phyloP scores from a whole-genome alignment of 2,329 filamentous ascomycete species.

The Arthrobotrys pseudoclavata region DNA sequence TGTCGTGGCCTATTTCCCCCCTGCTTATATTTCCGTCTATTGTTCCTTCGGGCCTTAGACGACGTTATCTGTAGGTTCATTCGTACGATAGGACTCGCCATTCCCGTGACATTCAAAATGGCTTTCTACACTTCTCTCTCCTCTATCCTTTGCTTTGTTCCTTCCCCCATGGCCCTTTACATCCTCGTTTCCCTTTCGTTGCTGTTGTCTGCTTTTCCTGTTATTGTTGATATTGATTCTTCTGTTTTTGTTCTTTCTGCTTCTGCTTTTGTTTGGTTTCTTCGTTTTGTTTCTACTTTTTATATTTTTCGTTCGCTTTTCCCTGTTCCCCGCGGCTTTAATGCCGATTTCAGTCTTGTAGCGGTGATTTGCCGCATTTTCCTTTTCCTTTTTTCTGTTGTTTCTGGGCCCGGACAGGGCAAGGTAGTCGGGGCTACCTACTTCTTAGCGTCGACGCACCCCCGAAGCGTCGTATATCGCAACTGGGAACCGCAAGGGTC shows the following conservation, averaged over 20 bases:
- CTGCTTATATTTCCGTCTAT: background rate
- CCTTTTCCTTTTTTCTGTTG: background rate
- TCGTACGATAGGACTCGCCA: background rate
- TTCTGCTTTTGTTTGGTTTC: constrained; percentile 2
- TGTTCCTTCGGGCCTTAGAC: background rate
- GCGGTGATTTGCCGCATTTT: constrained; percentile 17
- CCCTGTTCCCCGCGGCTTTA: constrained; percentile 16
- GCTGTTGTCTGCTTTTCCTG: constrained; percentile 9
- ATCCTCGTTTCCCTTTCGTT: background rate
- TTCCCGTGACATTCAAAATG: constrained; percentile 20
- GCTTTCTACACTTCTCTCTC: constrained; percentile 1
- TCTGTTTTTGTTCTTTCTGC: constrained; percentile 7
- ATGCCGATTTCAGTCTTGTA: constrained; percentile 17
- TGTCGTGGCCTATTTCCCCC: background rate
- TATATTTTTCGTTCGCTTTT: background rate
- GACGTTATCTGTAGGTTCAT: background rate
- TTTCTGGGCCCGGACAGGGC: constrained; percentile 12
- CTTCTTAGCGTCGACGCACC: constrained; percentile 24
- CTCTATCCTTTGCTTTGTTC: background rate
- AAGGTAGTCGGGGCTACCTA: constrained; percentile 21
- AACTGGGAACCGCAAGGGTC: constrained; percentile 9
- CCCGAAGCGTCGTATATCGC: constrained; percentile 20
- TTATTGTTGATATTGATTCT: background rate
- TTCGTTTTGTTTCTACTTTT: constrained; percentile 18
- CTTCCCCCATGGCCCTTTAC: background rate